Evolutionary conservation across 192 early-diverging fungal species (phyloP).

Genomic region (Backusella morwellensis): DNA sequence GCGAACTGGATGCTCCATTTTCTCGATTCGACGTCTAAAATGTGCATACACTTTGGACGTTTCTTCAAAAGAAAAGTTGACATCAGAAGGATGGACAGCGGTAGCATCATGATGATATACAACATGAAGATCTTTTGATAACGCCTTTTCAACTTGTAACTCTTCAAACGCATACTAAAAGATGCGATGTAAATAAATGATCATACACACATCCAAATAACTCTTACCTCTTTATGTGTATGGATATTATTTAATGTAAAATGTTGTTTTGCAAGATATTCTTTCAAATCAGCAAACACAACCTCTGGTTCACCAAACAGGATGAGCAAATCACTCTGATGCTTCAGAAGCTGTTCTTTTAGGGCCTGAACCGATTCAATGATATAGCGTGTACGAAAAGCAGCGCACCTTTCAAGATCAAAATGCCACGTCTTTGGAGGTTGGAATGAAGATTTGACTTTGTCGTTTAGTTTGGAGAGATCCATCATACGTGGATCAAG

Average conservation of each 20-base stretch:
- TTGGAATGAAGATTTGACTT: not conserved
- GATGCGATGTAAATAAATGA: not conserved
- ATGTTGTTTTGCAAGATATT: not conserved
- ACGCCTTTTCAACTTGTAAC: not conserved
- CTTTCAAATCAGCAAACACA: not conserved
- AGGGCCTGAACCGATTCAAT: conserved; percentile 7
- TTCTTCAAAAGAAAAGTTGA: conserved; percentile 18
- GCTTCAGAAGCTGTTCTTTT: not conserved
- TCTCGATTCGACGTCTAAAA: conserved; percentile 36
- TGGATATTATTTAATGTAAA: not conserved
- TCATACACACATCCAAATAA: not conserved
- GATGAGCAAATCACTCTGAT: not conserved
- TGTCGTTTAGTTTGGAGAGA: not conserved
- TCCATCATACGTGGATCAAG: conserved; percentile 19
- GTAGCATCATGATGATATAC: conserved; percentile 3
- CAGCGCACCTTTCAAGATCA: not conserved
- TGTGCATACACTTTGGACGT: conserved; percentile 32
- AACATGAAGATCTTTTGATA: not conserved
- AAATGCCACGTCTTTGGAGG: conserved; percentile 16
- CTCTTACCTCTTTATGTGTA: conserved; percentile 17
- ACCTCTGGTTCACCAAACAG: conserved; percentile 21
- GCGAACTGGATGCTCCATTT: conserved; percentile 14
- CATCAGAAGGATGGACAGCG: conserved; percentile 10
- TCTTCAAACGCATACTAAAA: conserved; percentile 22
- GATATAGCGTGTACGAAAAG: conserved; percentile 9